Conservation (phyloP, 352 stramenopile genomes). For the Pythium coloratum region DNA sequence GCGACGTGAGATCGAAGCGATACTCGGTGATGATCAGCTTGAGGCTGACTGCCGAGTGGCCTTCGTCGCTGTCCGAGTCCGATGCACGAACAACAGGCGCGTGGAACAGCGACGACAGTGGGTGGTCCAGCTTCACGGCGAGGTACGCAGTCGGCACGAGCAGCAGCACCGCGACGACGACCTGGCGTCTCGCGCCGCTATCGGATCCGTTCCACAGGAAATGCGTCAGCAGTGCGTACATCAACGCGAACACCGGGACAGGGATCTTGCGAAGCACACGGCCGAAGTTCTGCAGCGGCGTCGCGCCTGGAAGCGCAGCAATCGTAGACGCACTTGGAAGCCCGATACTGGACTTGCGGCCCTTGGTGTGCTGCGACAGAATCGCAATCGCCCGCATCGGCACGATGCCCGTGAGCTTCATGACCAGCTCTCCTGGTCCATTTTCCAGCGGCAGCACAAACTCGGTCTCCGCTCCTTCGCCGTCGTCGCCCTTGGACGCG, state of each 20-base stretch:
- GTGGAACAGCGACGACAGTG: constrained; percentile 64
- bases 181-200: constrained; percentile 32
- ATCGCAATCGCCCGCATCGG: constrained; percentile 46
- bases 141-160: constrained; percentile 67
- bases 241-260: constrained; percentile 62
- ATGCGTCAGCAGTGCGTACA: constrained; percentile 70
- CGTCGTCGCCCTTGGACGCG: constrained; percentile 26
- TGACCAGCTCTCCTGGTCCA: constrained; percentile 55
- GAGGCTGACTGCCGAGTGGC: constrained; percentile 33
- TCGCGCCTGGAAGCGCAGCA: constrained; percentile 9
- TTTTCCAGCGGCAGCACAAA: constrained; percentile 64
- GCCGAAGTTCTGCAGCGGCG: constrained; percentile 17
- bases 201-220: constrained; percentile 54
- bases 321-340: constrained; percentile 11
- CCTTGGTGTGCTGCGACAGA: constrained; percentile 27
- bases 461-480: constrained; percentile 43
- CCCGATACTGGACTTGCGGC: constrained; percentile 16
- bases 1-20: constrained; percentile 38
- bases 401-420: constrained; percentile 58
- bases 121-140: constrained; percentile 72
- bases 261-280: constrained; percentile 40
- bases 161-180: constrained; percentile 62
- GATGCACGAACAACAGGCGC: constrained; percentile 27
- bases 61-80: constrained; percentile 19
- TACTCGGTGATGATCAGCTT: constrained; percentile 82